Evolutionary conservation across 2,329 filamentous ascomycete species (phyloP), one percentile per base, ranked within the genome.

Genomic region (Sphaerulina populicola): DNA sequence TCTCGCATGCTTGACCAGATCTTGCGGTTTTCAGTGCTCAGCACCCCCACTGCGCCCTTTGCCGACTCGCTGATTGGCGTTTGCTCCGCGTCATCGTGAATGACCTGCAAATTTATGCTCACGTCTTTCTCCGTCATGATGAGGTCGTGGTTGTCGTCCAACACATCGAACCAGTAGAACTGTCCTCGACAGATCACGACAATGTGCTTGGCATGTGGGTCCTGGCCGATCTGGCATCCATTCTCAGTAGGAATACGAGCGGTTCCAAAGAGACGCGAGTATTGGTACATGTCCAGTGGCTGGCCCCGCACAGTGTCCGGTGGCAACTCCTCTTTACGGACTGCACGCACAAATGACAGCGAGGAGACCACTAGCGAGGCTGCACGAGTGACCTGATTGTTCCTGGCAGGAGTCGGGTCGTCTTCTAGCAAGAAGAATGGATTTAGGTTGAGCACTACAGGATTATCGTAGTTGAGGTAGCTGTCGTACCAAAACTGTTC

Each of bases 401-500:
- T 96, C 57, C 93, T 81, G 41, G 91, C 90, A 2, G 93, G 93
- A 1, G 93, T 98, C 0, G 93, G 93, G 64, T 98, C 93, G 74
- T 98, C 93, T 70, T 96, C 93, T 47, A 98, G 77, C 51, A 98
- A 75, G 73, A 98, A 98, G 72, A 98, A 98, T 0, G 93, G 93
- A 65, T 98, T 98, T 58, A 98, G 74, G 71, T 98, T 97, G 60
- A 98, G 78, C 37, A 98, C 93, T 37, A 98, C 93, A 0, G 93
- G 90, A 64, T 96, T 97, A 67, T 97, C 93, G 66, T 85, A 98
- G 72, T 97, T 97, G 57, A 98, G 77, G 66, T 97, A 98, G 29
- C 93, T 97, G 68, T 98, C 93, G 67, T 97, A 97, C 93, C 91
- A 98, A 63, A 98, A 98, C 64, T 98, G 93, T 67, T 97, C 93